phyloP scores from a whole-genome alignment of 2,329 filamentous ascomycete species.

The Neofusicoccum laricinum region DNA sequence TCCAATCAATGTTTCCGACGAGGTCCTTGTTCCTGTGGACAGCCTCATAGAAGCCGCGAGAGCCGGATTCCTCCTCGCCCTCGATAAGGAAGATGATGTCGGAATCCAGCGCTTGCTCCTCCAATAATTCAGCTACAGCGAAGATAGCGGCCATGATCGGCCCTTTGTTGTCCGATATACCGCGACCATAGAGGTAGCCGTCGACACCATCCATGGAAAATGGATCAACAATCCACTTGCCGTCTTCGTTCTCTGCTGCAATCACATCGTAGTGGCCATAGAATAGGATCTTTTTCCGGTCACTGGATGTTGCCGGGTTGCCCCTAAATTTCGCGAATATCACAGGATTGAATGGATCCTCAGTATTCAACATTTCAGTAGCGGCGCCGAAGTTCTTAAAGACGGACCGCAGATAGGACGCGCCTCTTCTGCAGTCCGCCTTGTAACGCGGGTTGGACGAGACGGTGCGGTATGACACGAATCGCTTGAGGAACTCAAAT shows the following conservation, averaged over 20 bases:
- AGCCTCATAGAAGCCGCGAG: slow-evolving; percentile 82
- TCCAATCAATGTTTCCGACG: slow-evolving; percentile 91
- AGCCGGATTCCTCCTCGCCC: slow-evolving; percentile 94
- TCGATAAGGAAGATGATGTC: slow-evolving; percentile 95
- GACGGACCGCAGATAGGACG: slow-evolving; percentile 82
- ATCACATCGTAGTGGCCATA: slow-evolving; percentile 99
- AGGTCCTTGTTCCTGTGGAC: slow-evolving; percentile 75
- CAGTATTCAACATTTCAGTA: slow-evolving; percentile 84
- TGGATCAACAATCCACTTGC: slow-evolving; percentile 83
- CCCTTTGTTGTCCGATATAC: slow-evolving; percentile 97
- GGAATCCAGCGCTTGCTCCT: slow-evolving; percentile 77
- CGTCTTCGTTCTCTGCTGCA: slow-evolving; percentile 75
- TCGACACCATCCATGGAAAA: slow-evolving; percentile 88
- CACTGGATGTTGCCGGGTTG: slow-evolving; percentile 62
- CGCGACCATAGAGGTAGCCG: slow-evolving; percentile 90
- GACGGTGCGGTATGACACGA: slow-evolving; percentile 88
- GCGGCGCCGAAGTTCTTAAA: slow-evolving; percentile 90
- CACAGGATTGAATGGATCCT: slow-evolving; percentile 79
- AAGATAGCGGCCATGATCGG: slow-evolving; percentile 92
- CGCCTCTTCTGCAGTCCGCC: slow-evolving; percentile 88
- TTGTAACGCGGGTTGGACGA: slow-evolving; percentile 83
- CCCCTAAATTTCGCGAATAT: slow-evolving; percentile 86
- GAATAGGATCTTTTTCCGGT: slow-evolving; percentile 84
- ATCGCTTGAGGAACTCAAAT: slow-evolving; percentile 66
- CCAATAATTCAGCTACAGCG: slow-evolving; percentile 83